Conservation (phyloP, 1,284 basidiomycete species). For the Fistulina hepatica region DNA sequence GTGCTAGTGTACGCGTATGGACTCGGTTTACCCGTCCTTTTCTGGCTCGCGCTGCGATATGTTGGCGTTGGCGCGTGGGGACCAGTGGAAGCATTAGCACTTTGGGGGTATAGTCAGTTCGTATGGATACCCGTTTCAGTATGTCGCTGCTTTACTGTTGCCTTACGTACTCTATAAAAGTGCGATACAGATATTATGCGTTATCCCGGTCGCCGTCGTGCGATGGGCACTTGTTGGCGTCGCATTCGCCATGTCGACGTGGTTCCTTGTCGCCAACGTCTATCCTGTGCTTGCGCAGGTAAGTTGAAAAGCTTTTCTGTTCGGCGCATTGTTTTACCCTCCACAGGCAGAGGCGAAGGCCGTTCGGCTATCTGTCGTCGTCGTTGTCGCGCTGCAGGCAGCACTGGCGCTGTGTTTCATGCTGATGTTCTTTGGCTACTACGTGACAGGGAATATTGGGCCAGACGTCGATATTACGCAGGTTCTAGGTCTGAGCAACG, state of each 20-base stretch:
- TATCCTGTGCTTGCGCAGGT: conserved; percentile 85
- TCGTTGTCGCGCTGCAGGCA: conserved; percentile 59
- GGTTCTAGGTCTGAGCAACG: too few species aligned
- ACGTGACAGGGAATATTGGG: conserved; percentile 50
- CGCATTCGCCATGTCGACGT: conserved; percentile 69
- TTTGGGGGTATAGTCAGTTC: conserved; percentile 70
- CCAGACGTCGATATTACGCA: too few species aligned
- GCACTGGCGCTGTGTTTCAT: conserved; percentile 77
- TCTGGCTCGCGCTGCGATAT: conserved; percentile 77
- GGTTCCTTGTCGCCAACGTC: conserved; percentile 75
- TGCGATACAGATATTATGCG: conserved; percentile 55
- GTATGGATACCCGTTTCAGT: conserved; percentile 75
- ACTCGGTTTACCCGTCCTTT: conserved; percentile 62
- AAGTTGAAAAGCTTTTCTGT: conserved; percentile 22
- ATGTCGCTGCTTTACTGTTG: conserved; percentile 18
- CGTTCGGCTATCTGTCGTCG: conserved; percentile 66
- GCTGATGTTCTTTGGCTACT: conserved; percentile 80
- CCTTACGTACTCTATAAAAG: background rate
- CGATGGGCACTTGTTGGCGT: conserved; percentile 71
- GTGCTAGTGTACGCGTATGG: conserved; percentile 82
- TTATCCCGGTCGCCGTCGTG: conserved; percentile 68
- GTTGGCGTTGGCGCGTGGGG: conserved; percentile 80
- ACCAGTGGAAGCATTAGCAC: conserved; percentile 63
- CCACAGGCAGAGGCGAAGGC: conserved; percentile 75
- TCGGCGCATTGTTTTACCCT: conserved; percentile 1